These are phyloP conservation scores for Corinectria fuckeliana DNA, from an alignment of 2,329 filamentous ascomycete species.

Conservation along the genomic window DNA sequence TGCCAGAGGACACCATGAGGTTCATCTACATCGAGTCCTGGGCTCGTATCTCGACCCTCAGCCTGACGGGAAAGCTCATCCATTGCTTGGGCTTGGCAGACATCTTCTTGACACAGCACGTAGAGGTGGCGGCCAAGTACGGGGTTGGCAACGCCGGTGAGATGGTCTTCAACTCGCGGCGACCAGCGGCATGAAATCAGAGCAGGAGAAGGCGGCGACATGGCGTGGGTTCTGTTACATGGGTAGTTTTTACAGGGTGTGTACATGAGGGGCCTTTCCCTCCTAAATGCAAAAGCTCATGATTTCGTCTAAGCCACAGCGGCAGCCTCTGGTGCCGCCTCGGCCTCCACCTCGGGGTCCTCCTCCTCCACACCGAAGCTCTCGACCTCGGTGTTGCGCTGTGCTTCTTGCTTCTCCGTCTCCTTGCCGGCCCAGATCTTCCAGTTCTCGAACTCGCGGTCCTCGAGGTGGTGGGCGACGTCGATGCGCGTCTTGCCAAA, in stretches of 20 bases:
- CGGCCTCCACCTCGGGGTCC: slow-evolving; percentile 34
- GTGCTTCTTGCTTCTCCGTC: slow-evolving; percentile 49
- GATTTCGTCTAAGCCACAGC: slow-evolving; percentile 9
- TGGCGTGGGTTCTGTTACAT: slow-evolving; percentile 26
- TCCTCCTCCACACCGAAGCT: slow-evolving; percentile 49
- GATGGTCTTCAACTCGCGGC: slow-evolving; percentile 49
- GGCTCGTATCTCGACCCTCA: slow-evolving; percentile 83
- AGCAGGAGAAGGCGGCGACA: neutral
- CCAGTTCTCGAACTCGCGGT: slow-evolving; percentile 82
- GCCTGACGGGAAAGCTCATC: slow-evolving; percentile 82
- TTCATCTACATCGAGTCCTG: slow-evolving; percentile 92
- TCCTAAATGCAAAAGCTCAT: slow-evolving; percentile 18
- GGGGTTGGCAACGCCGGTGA: slow-evolving; percentile 47
- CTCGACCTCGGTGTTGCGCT: slow-evolving; percentile 51
- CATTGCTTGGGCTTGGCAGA: slow-evolving; percentile 70
- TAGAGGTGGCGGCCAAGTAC: slow-evolving; percentile 60
- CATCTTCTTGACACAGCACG: slow-evolving; percentile 84
- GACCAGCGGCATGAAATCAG: slow-evolving; percentile 19
- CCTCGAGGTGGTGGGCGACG: slow-evolving; percentile 82
- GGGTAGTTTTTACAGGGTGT: slow-evolving; percentile 29
- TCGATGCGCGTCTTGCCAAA: slow-evolving; percentile 81
- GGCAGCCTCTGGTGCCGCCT: slow-evolving; percentile 20
- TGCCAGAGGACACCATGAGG: slow-evolving; percentile 64
- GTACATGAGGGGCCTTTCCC: slow-evolving; percentile 19
- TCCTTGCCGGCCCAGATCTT: slow-evolving; percentile 74